Evolutionary conservation across 306 rosid species (phyloP), one percentile per base, ranked within the genome.

Genomic region (Corylus heterophylla): DNA sequence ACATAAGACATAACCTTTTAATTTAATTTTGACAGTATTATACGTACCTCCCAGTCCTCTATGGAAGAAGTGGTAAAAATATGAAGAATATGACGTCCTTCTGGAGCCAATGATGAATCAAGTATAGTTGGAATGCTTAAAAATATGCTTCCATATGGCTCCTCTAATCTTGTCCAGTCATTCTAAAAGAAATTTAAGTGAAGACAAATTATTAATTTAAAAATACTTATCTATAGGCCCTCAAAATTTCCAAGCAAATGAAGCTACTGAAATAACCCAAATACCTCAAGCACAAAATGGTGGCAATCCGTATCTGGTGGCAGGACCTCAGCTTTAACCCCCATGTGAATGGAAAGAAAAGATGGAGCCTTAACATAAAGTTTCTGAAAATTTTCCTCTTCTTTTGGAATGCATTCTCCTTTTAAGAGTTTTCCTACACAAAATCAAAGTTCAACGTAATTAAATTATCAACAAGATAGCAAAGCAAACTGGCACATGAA

Each of bases 331-430:
- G 97, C 95, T 86, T 90, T 92, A 69, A 92, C 94, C 82, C 97
- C 98, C 98, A 95, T 90, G 88, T 95, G 99, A 80, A 95, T 93
- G 76, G 97, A 95, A 74, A 92, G 96, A 90, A 93, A 95, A 77
- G 99, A 95, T 48, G 99, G 99, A 73, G 99, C 99, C 81, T 90
- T 93, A 29, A 90, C 90, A 48, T 95, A 93, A 78, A 89, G 84
- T 80, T 93, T 91, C 90, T 91, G 99, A 86, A 93, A 93, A 78
- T 93, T 87, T 59, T 93, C 92, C 81, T 95, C 99, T 82, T 95
- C 94, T 84, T 90, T 90, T 4, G 99, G 97, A 63, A 95, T 83
- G 18, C 80, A 80, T 76, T 89, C 88, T 78, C 76, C 90, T 79
- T 90, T 91, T 49, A 95, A 78, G 69, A 95, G 88, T 81, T 93